Evolutionary conservation across 1,284 basidiomycete species (phyloP).

Genomic region (Malassezia furfur): DNA sequence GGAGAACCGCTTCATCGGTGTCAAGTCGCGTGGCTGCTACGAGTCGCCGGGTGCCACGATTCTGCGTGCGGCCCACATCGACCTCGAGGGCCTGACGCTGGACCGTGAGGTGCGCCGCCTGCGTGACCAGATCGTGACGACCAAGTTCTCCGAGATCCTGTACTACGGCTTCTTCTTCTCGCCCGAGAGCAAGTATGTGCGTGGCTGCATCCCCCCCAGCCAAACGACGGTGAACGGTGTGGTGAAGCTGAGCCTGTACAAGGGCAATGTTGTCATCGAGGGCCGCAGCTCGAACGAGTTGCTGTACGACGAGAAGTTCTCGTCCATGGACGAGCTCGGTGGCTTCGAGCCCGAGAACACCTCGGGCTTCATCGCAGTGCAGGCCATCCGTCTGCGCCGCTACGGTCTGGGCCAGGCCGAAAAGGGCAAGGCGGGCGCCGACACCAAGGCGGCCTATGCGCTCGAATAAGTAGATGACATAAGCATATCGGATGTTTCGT

Average conservation of each 20-base stretch:
- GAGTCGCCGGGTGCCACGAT: conserved; percentile 94
- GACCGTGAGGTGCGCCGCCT: conserved; percentile 92
- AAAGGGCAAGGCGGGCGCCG: conserved; percentile 35
- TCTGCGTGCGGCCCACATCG: conserved; percentile 86
- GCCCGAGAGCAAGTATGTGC: conserved; percentile 80
- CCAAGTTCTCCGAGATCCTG: conserved; percentile 77
- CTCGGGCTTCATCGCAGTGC: conserved; percentile 44
- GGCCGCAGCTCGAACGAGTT: conserved; percentile 82
- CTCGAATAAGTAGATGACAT: conserved; percentile 14
- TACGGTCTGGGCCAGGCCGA: conserved; percentile 36
- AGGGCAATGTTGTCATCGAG: conserved; percentile 90
- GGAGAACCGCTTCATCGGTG: conserved; percentile 98
- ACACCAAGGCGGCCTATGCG: conserved; percentile 36
- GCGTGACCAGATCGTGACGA: conserved; percentile 87
- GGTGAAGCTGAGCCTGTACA: conserved; percentile 83
- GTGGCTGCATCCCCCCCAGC: conserved; percentile 67
- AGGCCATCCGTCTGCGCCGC: conserved; percentile 43
- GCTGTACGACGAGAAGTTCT: conserved; percentile 85
- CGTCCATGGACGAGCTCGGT: conserved; percentile 98
- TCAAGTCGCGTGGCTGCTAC: conserved; percentile 97
- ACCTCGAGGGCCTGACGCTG: conserved; percentile 90
- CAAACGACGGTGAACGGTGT: conserved; percentile 93
- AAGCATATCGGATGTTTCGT: background rate
- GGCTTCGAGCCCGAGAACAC: conserved; percentile 63
- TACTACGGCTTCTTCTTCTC: conserved; percentile 95